These are phyloP conservation scores for Skeletonema grethae DNA, from an alignment of 108 stramenopile genomes.

Conservation along the genomic window DNA sequence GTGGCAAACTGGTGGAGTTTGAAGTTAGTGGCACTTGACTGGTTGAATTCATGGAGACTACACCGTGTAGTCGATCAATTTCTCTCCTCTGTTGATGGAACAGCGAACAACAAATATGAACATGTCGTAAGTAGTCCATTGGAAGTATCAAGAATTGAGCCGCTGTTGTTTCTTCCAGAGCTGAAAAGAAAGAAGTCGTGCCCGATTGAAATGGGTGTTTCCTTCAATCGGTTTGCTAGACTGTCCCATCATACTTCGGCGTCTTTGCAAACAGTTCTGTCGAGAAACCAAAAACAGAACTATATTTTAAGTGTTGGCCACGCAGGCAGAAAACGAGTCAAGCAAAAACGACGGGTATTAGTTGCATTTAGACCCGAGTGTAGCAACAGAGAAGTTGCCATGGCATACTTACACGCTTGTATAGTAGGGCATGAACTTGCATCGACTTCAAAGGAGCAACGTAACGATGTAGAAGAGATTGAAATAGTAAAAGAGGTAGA, in stretches of 20 bases:
- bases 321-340: slow-evolving; percentile 9
- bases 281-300: slow-evolving; percentile 16
- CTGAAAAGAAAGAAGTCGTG: slow-evolving; percentile 26
- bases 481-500: slow-evolving; percentile 27
- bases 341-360: slow-evolving; percentile 36
- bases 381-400: slow-evolving; percentile 51
- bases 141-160: slow-evolving; percentile 62
- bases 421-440: slow-evolving; percentile 24
- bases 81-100: slow-evolving; percentile 14
- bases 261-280: slow-evolving; percentile 22
- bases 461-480: slow-evolving; percentile 8
- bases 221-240: slow-evolving; percentile 56
- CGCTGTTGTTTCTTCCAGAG: slow-evolving; percentile 65
- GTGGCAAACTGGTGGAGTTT: slow-evolving; percentile 69
- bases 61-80: slow-evolving; percentile 56
- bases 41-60: slow-evolving; percentile 67
- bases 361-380: slow-evolving; percentile 50
- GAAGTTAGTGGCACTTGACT: slow-evolving; percentile 75
- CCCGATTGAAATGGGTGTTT: slow-evolving; percentile 58
- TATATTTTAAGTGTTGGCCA: slow-evolving; percentile 30
- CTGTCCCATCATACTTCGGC: slow-evolving; percentile 15
- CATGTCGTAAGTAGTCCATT: slow-evolving; percentile 50
- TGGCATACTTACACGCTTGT: slow-evolving; percentile 74
- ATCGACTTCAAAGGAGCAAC: slow-evolving; percentile 17
- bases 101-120: not conserved